Evolutionary conservation across 148 eudicot genomes (phyloP).

Genomic region (Euryodendron excelsum): DNA sequence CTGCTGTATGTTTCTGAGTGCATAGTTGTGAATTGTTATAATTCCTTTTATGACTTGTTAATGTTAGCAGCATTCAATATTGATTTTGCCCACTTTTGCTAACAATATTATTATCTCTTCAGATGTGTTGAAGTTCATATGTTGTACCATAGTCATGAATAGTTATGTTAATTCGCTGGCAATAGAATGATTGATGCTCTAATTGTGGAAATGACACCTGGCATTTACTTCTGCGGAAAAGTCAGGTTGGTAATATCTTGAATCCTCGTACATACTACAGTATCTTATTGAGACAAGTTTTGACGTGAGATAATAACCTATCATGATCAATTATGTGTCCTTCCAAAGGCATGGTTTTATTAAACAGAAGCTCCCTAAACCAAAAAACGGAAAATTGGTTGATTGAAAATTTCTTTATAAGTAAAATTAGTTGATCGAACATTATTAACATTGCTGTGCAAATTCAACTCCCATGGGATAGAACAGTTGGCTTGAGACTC

Average conservation of each 20-base stretch:
- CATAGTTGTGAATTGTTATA: neutral
- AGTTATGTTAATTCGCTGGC: neutral
- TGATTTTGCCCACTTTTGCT: neutral
- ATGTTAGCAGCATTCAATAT: neutral
- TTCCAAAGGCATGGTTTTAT: too few relatives aligned
- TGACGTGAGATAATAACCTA: neutral
- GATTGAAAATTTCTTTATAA: too few relatives aligned
- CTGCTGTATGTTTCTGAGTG: neutral
- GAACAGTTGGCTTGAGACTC: too few relatives aligned
- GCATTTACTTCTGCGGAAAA: too few relatives aligned
- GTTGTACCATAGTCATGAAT: neutral
- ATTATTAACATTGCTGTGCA: too few relatives aligned
- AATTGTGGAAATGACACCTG: neutral
- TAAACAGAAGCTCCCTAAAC: too few relatives aligned
- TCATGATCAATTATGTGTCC: too few relatives aligned
- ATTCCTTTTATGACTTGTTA: neutral
- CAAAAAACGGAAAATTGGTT: too few relatives aligned
- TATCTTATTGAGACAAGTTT: neutral
- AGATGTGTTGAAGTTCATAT: neutral
- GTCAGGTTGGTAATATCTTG: neutral
- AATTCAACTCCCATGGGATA: too few relatives aligned
- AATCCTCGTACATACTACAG: neutral
- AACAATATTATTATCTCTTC: neutral
- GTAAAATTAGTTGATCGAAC: too few relatives aligned
- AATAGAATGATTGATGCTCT: neutral